These are phyloP conservation scores for Bolboschoenus planiculmis DNA, from an alignment of 176 grass and related monocot genomes.

Conservation along the genomic window DNA sequence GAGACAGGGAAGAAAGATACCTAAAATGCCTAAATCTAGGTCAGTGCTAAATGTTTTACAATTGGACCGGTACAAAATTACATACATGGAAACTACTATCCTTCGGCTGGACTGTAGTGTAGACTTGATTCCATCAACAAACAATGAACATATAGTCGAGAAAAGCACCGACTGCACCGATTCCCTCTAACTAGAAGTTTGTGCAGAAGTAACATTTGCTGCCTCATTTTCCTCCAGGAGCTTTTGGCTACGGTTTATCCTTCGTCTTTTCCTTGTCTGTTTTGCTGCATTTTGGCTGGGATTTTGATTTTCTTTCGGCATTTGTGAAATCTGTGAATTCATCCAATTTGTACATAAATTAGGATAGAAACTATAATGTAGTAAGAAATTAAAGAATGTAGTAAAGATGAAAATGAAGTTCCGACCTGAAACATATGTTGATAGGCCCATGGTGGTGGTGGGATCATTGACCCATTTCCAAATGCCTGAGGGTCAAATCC, in stretches of 20 bases:
- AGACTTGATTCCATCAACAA: not conserved
- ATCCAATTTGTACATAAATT: slow-evolving; percentile 1
- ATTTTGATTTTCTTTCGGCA: slow-evolving; percentile 44
- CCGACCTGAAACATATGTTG: slow-evolving; percentile 77
- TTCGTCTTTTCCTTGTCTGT: slow-evolving; percentile 52
- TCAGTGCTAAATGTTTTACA: not conserved
- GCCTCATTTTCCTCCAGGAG: slow-evolving; percentile 41
- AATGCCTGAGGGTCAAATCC: slow-evolving; percentile 83
- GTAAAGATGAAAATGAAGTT: slow-evolving; percentile 22
- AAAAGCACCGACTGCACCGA: not conserved
- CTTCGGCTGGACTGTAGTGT: not conserved
- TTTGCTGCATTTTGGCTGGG: slow-evolving; percentile 32
- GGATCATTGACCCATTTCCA: slow-evolving; percentile 82
- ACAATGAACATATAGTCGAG: not conserved
- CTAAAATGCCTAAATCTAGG: not conserved
- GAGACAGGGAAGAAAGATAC: not conserved
- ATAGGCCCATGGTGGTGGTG: slow-evolving; percentile 56
- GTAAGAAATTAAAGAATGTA: slow-evolving; percentile 12
- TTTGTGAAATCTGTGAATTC: slow-evolving; percentile 45
- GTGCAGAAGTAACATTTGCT: slow-evolving; percentile 41
- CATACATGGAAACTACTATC: not conserved
- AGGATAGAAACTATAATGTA: not conserved
- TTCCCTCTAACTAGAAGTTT: slow-evolving; percentile 37
- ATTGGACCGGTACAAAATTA: not conserved
- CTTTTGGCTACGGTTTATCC: slow-evolving; percentile 55